Percentiles rank a stretch among this genome's conserved stretches.
These are phyloP conservation scores for Zea luxurians DNA, from an alignment of 176 grass and related monocot species.

Conservation along the genomic window DNA sequence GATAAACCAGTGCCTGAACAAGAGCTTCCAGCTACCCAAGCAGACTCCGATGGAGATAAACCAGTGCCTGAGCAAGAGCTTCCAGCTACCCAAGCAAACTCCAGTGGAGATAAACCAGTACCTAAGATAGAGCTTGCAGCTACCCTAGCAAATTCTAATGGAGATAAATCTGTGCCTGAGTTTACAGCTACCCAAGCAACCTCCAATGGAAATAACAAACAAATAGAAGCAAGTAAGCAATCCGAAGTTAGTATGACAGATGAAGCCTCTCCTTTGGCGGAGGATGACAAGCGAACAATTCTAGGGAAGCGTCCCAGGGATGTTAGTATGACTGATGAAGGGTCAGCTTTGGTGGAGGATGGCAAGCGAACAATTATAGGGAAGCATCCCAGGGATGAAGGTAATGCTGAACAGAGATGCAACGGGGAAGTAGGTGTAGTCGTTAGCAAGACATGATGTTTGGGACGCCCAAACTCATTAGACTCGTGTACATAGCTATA, in stretches of 20 bases:
- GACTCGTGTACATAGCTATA: conserved; percentile 54
- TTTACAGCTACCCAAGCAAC: background rate
- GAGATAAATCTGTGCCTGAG: background rate
- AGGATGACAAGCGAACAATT: conserved; percentile 40
- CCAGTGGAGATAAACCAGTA: background rate
- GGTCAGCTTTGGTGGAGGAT: conserved; percentile 16
- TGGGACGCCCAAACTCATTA: conserved; percentile 34
- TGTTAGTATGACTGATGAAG: conserved; percentile 36
- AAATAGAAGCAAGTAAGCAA: conserved; percentile 30
- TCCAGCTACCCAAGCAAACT: conserved; percentile 33
- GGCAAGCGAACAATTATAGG: conserved; percentile 40
- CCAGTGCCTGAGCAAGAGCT: background rate
- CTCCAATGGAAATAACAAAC: conserved; percentile 15
- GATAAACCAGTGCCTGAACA: conserved; percentile 8
- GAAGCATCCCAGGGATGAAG: conserved; percentile 40
- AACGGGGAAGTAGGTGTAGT: conserved; percentile 46
- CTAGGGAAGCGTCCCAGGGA: conserved; percentile 40
- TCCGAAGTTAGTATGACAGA: conserved; percentile 41
- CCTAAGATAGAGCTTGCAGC: background rate
- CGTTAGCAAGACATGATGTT: conserved; percentile 42
- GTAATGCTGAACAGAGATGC: conserved; percentile 31
- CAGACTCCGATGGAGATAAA: conserved; percentile 36
- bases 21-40: conserved; percentile 16
- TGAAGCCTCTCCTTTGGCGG: background rate
- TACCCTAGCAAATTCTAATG: background rate